phyloP scores from a whole-genome alignment of 805 yeast species.

The Candida awuae region DNA sequence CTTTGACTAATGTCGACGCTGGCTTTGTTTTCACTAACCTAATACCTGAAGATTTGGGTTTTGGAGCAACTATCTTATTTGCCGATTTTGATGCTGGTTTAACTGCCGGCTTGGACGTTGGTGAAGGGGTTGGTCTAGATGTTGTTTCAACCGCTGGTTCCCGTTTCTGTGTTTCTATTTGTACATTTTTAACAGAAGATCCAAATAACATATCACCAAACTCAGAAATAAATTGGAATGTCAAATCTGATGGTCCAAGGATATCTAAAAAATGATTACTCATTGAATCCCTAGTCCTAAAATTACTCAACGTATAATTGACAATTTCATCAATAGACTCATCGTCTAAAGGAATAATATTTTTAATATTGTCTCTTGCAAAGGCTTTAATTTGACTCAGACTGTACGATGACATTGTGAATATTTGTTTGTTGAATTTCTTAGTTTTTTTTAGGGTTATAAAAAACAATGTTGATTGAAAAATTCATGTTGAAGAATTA shows the following conservation, averaged over 20 bases:
- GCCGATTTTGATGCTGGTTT: slow-evolving; percentile 11
- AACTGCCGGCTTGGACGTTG: not conserved
- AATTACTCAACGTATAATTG: slow-evolving; percentile 38
- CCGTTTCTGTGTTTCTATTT: not conserved
- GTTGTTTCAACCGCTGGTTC: too few species aligned
- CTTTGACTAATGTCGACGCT: not conserved
- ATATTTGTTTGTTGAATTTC: not conserved
- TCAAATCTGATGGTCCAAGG: slow-evolving; percentile 49
- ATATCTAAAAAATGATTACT: slow-evolving; percentile 46
- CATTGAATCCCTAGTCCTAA: slow-evolving; percentile 41
- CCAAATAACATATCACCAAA: slow-evolving; percentile 36
- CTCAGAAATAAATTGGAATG: slow-evolving; percentile 38
- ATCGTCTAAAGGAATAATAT: slow-evolving; percentile 49
- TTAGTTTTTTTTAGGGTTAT: not conserved
- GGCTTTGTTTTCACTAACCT: slow-evolving; percentile 2
- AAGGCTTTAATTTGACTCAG: slow-evolving; percentile 20
- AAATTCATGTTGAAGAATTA: not conserved
- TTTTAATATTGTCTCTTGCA: slow-evolving; percentile 17
- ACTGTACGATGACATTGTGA: slow-evolving; percentile 14
- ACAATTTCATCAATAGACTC: slow-evolving; percentile 49
- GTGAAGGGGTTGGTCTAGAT: too few species aligned
- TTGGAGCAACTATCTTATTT: slow-evolving; percentile 12
- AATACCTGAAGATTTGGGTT: slow-evolving; percentile 11
- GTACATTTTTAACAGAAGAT: slow-evolving; percentile 10
- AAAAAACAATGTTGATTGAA: not conserved